Conservation (phyloP, 1,139 yeast species). For the Tardiomyces depauwii region DNA sequence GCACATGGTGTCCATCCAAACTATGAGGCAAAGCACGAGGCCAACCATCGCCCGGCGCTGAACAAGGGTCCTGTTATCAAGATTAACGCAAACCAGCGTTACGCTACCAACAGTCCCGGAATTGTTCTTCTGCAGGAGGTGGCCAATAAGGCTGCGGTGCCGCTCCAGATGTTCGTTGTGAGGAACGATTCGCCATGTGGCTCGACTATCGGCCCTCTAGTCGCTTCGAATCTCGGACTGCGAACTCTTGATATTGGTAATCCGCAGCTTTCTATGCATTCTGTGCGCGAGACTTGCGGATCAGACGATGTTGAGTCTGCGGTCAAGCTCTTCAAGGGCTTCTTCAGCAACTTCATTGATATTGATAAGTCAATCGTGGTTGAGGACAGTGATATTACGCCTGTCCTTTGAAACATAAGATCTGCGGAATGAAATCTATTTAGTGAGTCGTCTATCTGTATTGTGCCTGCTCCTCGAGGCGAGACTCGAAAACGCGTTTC, state of each 20-base stretch:
- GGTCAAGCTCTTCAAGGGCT: conserved; percentile 49
- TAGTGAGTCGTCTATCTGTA: not conserved
- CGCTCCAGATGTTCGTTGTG: conserved; percentile 60
- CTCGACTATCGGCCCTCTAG: conserved; percentile 90
- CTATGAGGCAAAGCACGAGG: conserved; percentile 65
- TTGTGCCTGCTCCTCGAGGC: conserved; percentile 5
- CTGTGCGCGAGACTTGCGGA: conserved; percentile 91
- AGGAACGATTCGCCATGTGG: conserved; percentile 93
- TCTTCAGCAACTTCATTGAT: conserved; percentile 31
- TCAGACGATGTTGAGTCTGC: conserved; percentile 58
- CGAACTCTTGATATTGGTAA: conserved; percentile 88
- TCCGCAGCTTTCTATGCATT: conserved; percentile 93
- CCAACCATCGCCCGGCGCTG: conserved; percentile 64
- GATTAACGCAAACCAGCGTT: conserved; percentile 89
- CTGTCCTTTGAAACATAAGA: not conserved
- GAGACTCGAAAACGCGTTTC: conserved; percentile 4
- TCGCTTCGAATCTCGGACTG: conserved; percentile 80
- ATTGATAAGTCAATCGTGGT: conserved; percentile 16
- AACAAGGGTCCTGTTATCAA: conserved; percentile 91
- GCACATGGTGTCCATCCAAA: conserved; percentile 98
- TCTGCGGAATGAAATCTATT: not conserved
- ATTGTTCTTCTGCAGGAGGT: conserved; percentile 63
- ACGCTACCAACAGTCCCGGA: conserved; percentile 90
- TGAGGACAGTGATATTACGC: conserved; percentile 5
- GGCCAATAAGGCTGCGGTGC: conserved; percentile 52